Conservation (phyloP, 768 basidiomycete species). For the Lentinula boryana region DNA sequence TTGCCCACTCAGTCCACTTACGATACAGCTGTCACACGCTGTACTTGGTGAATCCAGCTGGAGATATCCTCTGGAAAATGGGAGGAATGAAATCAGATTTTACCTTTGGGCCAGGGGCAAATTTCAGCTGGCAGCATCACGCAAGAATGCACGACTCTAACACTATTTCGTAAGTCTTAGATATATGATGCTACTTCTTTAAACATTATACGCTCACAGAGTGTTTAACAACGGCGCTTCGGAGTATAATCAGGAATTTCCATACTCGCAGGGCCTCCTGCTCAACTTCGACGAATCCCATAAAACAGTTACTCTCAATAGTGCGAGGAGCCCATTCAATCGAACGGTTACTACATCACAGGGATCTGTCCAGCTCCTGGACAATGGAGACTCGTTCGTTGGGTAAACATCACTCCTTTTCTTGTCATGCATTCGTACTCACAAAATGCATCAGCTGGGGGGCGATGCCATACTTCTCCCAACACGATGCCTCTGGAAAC, state of each 20-base stretch:
- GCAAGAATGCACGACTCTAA: conserved; percentile 3
- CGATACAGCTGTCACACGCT: conserved; percentile 10
- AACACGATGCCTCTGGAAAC: neutral
- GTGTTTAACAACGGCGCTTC: conserved; percentile 2
- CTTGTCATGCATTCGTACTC: neutral
- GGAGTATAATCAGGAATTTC: neutral
- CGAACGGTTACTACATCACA: neutral
- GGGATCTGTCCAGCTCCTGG: neutral
- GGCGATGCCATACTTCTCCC: neutral
- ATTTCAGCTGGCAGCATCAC: conserved; percentile 15
- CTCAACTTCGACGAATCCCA: neutral
- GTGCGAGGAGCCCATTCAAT: neutral
- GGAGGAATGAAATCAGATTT: conserved; percentile 14
- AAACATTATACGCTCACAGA: neutral
- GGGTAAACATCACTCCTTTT: neutral
- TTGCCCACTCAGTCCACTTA: neutral
- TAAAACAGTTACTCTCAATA: neutral
- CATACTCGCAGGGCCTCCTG: neutral
- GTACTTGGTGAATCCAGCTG: conserved; percentile 10
- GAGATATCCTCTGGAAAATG: conserved; percentile 14
- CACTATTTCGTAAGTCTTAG: neutral
- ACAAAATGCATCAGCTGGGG: neutral
- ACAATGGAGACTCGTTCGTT: neutral
- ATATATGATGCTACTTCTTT: neutral
- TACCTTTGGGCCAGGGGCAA: conserved; percentile 7